Base-by-base conservation (phyloP, 352 stramenopile genomes). In the Pythium monospermum region DNA sequence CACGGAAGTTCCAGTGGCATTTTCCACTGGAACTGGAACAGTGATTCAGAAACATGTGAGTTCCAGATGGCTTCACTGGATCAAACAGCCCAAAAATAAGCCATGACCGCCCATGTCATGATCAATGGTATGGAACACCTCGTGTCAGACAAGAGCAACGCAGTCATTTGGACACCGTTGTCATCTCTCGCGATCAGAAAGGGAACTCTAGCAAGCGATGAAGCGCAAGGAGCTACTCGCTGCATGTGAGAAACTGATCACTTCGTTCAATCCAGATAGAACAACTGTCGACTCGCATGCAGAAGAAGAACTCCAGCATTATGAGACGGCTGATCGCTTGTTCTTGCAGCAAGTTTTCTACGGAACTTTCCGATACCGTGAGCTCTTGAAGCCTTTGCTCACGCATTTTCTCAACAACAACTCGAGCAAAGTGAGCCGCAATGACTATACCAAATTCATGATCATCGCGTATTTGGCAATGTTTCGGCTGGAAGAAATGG, bases 381-480 rank as follows among this genome's bases (percentile, higher is more conserved):
- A 92, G 18, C 53, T 92, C 13, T 63, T 96, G 16, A 87, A 85
- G 43, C 63, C 79, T 16, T 61, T 91, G 48, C 55, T 94, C 11
- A 71, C 80, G 44, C 71, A 91, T n/a, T 95, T 96, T 28, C 83
- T 94, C 48, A 78, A 87, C 44, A 68, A 78, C 21, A 83, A 92
- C 49, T 73, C 81, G 22, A 85, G 77, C 46, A 72, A 73, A 62
- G 71, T 93, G 35, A 78, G 82, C 42, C 76, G 85, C 19, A 71
- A 71, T 13, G 88, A 97, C 61, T 96, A 96, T 60, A 96, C 84
- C 18, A 85, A 91, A 58, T 96, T 95, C 56, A 85, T 96, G 53
- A 87, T 97, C 47, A 60, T 97, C 19, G 69, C 71, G 10, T 97
- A 96, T 59, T 57, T 97, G 44, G 68, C 79, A 12, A 73, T 97